Conservation (phyloP, 129 eudicot genomes). For the Arctium lappa region DNA sequence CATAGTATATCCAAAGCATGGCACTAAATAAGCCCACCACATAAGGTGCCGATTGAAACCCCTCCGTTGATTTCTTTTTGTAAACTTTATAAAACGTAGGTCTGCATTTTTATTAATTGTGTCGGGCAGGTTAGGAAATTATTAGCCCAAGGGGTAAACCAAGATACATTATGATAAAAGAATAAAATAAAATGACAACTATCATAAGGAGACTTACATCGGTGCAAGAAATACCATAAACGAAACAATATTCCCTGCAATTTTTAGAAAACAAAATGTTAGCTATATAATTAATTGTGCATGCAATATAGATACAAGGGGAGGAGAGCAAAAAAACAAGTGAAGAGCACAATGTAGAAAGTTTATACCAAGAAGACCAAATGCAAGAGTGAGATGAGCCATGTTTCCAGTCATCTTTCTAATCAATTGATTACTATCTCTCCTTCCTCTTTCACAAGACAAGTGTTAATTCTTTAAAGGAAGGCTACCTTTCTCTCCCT, state of each 20-base stretch:
- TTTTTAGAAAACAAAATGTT: too few relatives aligned
- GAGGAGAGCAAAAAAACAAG: neutral
- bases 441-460: neutral
- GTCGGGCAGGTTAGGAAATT: neutral
- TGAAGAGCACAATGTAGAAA: neutral
- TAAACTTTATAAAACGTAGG: conserved; percentile 64
- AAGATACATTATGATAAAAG: neutral
- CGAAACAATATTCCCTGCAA: too few relatives aligned
- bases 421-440: neutral
- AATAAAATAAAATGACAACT: too few relatives aligned
- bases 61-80: conserved; percentile 70
- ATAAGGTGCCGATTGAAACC: conserved; percentile 65
- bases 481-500: too few relatives aligned
- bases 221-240: too few relatives aligned
- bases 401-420: conserved; percentile 13
- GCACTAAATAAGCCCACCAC: conserved; percentile 74
- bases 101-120: conserved; percentile 27
- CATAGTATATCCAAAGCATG: conserved; percentile 69
- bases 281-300: too few relatives aligned
- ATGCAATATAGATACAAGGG: neutral
- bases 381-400: conserved; percentile 36
- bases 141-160: neutral
- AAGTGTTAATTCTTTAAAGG: too few relatives aligned
- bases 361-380: conserved; percentile 36
- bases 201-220: too few relatives aligned